Evolutionary conservation across 768 basidiomycete genomes (phyloP).

Genomic region (Tulasnella sp.): DNA sequence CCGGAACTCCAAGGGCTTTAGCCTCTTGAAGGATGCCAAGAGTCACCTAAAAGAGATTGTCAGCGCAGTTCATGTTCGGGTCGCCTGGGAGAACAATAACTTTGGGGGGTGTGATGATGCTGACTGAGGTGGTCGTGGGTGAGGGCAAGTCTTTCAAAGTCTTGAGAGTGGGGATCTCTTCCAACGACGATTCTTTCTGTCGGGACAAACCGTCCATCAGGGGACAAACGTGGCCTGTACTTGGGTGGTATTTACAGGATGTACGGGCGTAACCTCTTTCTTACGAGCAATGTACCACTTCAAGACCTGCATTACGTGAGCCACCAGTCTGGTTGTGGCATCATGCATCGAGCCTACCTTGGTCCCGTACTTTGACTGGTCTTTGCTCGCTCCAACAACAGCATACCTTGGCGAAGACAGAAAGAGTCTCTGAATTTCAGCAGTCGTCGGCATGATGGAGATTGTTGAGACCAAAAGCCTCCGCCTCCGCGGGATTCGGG

Average conservation of each 20-base stretch:
- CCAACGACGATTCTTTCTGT: slow-evolving; percentile 67
- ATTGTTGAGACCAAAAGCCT: background rate
- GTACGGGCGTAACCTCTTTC: slow-evolving; percentile 65
- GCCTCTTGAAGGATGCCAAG: slow-evolving; percentile 63
- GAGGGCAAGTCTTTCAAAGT: slow-evolving; percentile 54
- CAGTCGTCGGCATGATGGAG: slow-evolving; percentile 18
- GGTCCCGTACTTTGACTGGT: slow-evolving; percentile 73
- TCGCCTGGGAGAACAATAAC: slow-evolving; percentile 39
- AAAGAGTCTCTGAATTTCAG: slow-evolving; percentile 49
- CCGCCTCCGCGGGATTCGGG: background rate
- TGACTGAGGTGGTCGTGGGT: slow-evolving; percentile 67
- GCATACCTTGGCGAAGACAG: slow-evolving; percentile 46
- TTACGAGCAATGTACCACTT: slow-evolving; percentile 67
- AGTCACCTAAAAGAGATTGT: slow-evolving; percentile 52
- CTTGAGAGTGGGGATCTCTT: slow-evolving; percentile 56
- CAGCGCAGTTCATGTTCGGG: background rate
- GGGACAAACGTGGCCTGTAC: background rate
- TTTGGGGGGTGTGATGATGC: slow-evolving; percentile 76
- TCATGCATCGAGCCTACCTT: slow-evolving; percentile 45
- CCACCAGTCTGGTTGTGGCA: too few relatives aligned
- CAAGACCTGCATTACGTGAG: slow-evolving; percentile 50
- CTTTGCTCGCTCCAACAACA: slow-evolving; percentile 79
- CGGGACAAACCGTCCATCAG: background rate
- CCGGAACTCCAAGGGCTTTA: slow-evolving; percentile 60
- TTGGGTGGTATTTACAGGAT: slow-evolving; percentile 49